Base-by-base conservation (phyloP, 176 grass and related monocot species). In the Aegilops umbellulata region DNA sequence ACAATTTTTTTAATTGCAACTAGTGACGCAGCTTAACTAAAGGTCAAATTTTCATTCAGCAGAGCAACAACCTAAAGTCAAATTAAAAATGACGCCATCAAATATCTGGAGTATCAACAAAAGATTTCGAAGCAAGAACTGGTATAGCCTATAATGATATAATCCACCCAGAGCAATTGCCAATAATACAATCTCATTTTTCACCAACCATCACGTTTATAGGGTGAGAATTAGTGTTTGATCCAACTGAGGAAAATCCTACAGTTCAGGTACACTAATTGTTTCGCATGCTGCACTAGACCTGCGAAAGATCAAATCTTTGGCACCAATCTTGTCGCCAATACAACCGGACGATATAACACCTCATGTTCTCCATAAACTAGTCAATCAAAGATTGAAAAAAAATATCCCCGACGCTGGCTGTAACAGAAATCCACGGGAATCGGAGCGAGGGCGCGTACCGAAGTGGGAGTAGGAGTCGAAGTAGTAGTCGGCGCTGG, bases 401-500 rank as follows among this genome's bases (percentile, higher is more conserved):
- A 49, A 57, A 36, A 22, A 68, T 4, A 20, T 30, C 6, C 29
- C 16, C 30, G 20, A 34, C 7, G 65, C 19, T 11, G 2, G 8
- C 27, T 38, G 4, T 49, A 74, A 32, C 35, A 84, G 17, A 53
- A 86, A 87, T 78, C 73, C 25, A 22, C 17, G 17, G 35, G 62
- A 86, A 86, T 68, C 62, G 47, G 60, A 39, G 10, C 6, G 14
- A 64, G 71, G 9, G 30, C 29, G 9, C 66, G 7, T 89, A 93
- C 96, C 97, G 69, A 95, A 99, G 90, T 99, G 97, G 71, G 97
- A 99, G 80, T 99, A 99, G 82, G 97, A 99, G 46, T 99, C 97
- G 75, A 99, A 99, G 87, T 99, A 99, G 86, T 99, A 96, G 81
- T 99, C 97, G 61, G 97, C 97, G 87, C 97, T 99, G 72, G 94